Base-by-base conservation (phyloP, 2,329 filamentous ascomycete genomes). In the Penicillium sp. region DNA sequence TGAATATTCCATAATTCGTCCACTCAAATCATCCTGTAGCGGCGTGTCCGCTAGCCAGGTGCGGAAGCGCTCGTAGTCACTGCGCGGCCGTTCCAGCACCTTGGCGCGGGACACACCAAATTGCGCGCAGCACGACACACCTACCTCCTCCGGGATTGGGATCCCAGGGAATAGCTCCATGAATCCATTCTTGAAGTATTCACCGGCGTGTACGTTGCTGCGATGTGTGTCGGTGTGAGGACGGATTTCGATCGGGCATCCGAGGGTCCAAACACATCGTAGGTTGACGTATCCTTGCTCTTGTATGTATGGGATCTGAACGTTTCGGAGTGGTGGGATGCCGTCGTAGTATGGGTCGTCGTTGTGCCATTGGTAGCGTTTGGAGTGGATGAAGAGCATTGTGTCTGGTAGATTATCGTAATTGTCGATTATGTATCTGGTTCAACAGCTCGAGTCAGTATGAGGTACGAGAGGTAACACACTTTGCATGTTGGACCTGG, bases 1-100 rank as follows among this genome's bases (percentile, higher is more conserved):
- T n/a, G 79, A 80, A 68, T 84, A 85, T 63, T 85, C 83, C 72
- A 84, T 76, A 9, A 85, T 77, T 21, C 82, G 70, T 4, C 82
- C 82, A 56, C 79, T 81, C 33, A 83, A 71, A 39, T 75, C 75
- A 69, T 84, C 82, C 0, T 68, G 66, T 44, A 84, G 61, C 0
- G 73, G 63, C 0, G 82, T 83, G 3, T 78, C 66, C 15, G 77
- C 45, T 15, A 84, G 65, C 82, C 82, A 84, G 3, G 76, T 69
- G 17, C 79, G 73, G 59, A 77, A 81, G 8, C 74, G 70, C 56
- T 77, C 72, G 58, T 84, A 84, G 27, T 83, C 81, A 9, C 70
- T 73, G 63, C 70, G 77, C 4, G 78, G 77, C 27, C 78, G 74
- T 61, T 78, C 70, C 17, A 67, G 69, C 13, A 84, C 76, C 63